Percentiles rank a stretch among this genome's conserved stretches.
Conservation (phyloP, 495 filamentous ascomycete species). For the Daldinia vernicosa region DNA sequence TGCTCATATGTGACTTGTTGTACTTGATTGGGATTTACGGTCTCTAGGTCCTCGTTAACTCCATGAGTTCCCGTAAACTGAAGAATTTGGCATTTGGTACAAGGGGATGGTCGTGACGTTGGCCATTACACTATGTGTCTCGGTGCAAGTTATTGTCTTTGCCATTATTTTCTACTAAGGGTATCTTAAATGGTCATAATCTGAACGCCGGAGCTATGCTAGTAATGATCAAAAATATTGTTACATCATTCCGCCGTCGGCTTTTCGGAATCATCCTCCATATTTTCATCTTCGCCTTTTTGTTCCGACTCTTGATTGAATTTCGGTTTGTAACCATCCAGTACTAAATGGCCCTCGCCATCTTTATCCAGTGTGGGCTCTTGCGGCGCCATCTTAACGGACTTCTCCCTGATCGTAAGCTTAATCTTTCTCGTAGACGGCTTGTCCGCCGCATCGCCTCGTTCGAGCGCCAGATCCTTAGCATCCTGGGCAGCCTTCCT, state of each 20-base stretch:
- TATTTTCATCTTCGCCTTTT: conserved; percentile 5
- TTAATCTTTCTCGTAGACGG: conserved; percentile 34
- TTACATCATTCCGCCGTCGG: neutral
- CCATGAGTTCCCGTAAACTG: neutral
- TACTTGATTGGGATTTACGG: conserved; percentile 11
- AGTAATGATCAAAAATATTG: neutral
- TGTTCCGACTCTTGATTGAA: conserved; percentile 27
- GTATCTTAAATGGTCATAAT: conserved; percentile 30
- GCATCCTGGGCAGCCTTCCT: conserved; percentile 48
- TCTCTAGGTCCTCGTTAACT: conserved; percentile 6
- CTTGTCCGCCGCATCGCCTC: conserved; percentile 53
- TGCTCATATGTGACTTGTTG: conserved; percentile 29
- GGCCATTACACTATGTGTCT: neutral
- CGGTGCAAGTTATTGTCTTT: neutral
- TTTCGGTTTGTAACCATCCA: conserved; percentile 60
- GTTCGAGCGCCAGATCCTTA: conserved; percentile 61
- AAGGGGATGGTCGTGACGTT: neutral
- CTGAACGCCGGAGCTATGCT: conserved; percentile 34
- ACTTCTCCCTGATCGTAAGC: conserved; percentile 61
- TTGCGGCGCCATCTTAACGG: conserved; percentile 39
- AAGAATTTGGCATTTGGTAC: neutral
- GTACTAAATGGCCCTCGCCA: conserved; percentile 50
- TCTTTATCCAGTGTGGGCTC: conserved; percentile 49
- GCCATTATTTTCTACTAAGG: conserved; percentile 10
- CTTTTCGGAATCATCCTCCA: neutral